Conservation (phyloP, 192 early-diverging fungal genomes). For the Rhizoclosmatium sp. region DNA sequence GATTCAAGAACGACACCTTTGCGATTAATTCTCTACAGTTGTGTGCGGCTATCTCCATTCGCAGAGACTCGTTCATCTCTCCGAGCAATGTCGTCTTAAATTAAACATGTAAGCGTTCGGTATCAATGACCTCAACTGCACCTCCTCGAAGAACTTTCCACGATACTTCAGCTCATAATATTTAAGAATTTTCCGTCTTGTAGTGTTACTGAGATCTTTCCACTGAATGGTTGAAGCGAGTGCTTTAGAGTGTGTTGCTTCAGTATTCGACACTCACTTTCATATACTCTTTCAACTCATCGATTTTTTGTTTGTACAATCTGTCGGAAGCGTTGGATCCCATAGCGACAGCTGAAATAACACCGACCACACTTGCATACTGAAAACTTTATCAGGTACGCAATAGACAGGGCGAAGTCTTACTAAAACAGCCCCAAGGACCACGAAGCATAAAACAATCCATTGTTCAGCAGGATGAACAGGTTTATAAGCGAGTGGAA, state of each 20-base stretch:
- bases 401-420: not conserved
- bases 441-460: not conserved
- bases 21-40: conserved; percentile 37
- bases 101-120: conserved; percentile 11
- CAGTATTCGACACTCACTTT: not conserved
- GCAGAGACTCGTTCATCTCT: conserved; percentile 37
- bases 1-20: conserved; percentile 41
- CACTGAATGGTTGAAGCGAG: conserved; percentile 49
- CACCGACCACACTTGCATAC: conserved; percentile 23
- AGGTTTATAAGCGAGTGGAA: not conserved
- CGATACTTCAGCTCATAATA: conserved; percentile 45
- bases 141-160: conserved; percentile 47
- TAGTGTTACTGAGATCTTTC: conserved; percentile 10
- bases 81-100: conserved; percentile 17
- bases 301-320: conserved; percentile 37
- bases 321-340: conserved; percentile 34
- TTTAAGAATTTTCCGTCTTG: conserved; percentile 30
- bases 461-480: conserved; percentile 2
- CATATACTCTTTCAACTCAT: conserved; percentile 42
- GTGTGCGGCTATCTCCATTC: conserved; percentile 42
- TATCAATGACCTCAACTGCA: conserved; percentile 42
- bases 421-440: conserved; percentile 22
- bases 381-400: not conserved
- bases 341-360: conserved; percentile 27
- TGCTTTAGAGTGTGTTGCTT: conserved; percentile 56